Conservation (phyloP, 176 grass and related monocot species). For the Musa troglodytarum region DNA sequence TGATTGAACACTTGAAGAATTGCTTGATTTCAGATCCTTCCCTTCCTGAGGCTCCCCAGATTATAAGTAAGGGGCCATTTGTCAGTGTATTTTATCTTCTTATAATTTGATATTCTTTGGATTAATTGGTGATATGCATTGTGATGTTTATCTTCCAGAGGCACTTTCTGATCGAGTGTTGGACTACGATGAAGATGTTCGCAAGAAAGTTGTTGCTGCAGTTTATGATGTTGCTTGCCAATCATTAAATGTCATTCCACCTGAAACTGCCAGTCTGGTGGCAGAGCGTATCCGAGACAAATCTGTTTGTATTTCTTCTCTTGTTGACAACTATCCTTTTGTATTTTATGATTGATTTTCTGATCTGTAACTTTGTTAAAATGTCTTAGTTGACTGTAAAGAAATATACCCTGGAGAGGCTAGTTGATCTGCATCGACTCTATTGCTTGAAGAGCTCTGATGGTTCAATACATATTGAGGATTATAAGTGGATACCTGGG, state of each 20-base stretch:
- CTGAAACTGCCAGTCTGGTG: constrained; percentile 65
- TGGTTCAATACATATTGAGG: constrained; percentile 37
- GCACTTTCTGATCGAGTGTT: constrained; percentile 83
- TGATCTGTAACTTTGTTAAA: constrained; percentile 18
- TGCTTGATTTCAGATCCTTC: constrained; percentile 80
- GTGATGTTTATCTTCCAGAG: constrained; percentile 60
- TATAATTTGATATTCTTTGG: neutral
- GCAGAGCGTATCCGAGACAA: constrained; percentile 96
- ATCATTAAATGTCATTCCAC: constrained; percentile 53
- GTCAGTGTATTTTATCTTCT: neutral
- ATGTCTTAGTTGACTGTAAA: constrained; percentile 61
- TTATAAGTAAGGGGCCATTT: constrained; percentile 55
- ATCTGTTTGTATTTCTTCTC: constrained; percentile 63
- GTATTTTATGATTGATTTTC: constrained; percentile 22
- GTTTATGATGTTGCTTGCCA: constrained; percentile 80
- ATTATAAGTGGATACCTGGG: constrained; percentile 97
- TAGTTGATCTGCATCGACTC: constrained; percentile 80
- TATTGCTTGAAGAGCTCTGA: constrained; percentile 62
- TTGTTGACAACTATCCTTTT: constrained; percentile 4
- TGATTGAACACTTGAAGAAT: constrained; percentile 82
- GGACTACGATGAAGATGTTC: constrained; percentile 93
- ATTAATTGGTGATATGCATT: constrained; percentile 2
- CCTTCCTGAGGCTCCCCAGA: constrained; percentile 65
- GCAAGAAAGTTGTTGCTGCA: constrained; percentile 81
- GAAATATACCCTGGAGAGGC: constrained; percentile 84